These are phyloP conservation scores for Phytophthora foliorum DNA, from an alignment of 352 stramenopile genomes.

Conservation along the genomic window DNA sequence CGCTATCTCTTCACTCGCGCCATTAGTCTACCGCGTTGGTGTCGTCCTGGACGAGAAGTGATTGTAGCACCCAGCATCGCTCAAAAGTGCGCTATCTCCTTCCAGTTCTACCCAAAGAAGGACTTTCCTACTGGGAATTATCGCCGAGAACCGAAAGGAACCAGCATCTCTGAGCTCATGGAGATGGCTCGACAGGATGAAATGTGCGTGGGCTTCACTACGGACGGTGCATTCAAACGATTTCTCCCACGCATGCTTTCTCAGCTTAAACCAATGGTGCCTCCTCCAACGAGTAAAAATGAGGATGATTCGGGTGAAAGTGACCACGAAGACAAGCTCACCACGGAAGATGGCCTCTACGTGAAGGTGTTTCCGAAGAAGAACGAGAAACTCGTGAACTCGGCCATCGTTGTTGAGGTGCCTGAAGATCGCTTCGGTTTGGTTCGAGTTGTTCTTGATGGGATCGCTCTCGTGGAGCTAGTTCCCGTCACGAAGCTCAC, in stretches of 20 bases:
- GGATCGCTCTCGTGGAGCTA: constrained; percentile 51
- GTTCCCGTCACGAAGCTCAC: constrained; percentile 70
- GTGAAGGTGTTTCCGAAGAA: constrained; percentile 70
- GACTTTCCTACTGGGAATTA: constrained; percentile 83
- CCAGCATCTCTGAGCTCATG: constrained; percentile 57
- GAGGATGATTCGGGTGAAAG: constrained; percentile 1
- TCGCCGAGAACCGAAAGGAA: constrained; percentile 44
- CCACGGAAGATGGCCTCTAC: constrained; percentile 58
- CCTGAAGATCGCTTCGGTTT: constrained; percentile 71
- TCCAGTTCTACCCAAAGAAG: constrained; percentile 82
- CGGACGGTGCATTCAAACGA: constrained; percentile 77
- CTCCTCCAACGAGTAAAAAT: background rate
- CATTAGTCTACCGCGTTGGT: constrained; percentile 66
- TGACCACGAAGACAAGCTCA: constrained; percentile 19
- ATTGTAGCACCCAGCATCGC: constrained; percentile 69
- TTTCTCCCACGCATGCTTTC: constrained; percentile 82
- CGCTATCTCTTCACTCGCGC: constrained; percentile 75
- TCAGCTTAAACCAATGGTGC: constrained; percentile 66
- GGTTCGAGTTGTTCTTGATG: constrained; percentile 69
- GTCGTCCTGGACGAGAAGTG: constrained; percentile 68
- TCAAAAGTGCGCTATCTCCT: constrained; percentile 70
- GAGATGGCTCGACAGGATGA: constrained; percentile 75
- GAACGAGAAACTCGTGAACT: constrained; percentile 56
- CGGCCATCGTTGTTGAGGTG: constrained; percentile 60
- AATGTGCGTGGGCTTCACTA: constrained; percentile 74